Conservation (phyloP, 345 rosid species). For the Conringia planisiliqua region DNA sequence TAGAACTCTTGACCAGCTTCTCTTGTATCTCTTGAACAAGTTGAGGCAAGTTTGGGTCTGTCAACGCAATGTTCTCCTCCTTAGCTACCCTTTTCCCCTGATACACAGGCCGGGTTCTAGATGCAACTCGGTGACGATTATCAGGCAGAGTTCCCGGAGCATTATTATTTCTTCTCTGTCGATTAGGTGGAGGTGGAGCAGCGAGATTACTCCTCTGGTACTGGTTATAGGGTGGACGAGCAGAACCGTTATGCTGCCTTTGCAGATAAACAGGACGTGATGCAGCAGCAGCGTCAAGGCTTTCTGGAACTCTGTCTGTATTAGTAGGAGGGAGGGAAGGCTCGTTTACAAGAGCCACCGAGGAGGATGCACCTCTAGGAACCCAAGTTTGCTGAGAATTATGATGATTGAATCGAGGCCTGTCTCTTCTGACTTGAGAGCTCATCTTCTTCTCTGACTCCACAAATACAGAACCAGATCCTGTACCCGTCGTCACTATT, state of each 20-base stretch:
- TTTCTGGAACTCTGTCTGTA: conserved; percentile 18
- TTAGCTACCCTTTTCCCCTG: conserved; percentile 39
- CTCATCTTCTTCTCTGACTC: conserved; percentile 48
- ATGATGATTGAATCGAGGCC: conserved; percentile 42
- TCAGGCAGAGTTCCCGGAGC: conserved; percentile 28
- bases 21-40: conserved; percentile 92
- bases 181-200: conserved; percentile 29
- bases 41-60: conserved; percentile 71
- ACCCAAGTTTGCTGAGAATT: conserved; percentile 64
- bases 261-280: conserved; percentile 4
- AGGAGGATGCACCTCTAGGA: conserved; percentile 50
- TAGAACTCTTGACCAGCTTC: conserved; percentile 61
- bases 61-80: conserved; percentile 28
- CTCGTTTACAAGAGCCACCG: conserved; percentile 13
- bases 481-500: conserved; percentile 9
- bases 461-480: conserved; percentile 19
- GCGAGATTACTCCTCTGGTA: conserved; percentile 17
- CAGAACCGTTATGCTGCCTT: conserved; percentile 6
- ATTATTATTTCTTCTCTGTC: conserved; percentile 38
- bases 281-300: conserved; percentile 3
- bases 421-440: conserved; percentile 49
- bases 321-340: conserved; percentile 19
- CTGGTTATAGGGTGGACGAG: conserved; percentile 1
- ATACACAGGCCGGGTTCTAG: conserved; percentile 37
- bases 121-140: conserved; percentile 32